Base-by-base conservation (phyloP, 495 filamentous ascomycete genomes). In the Mycothermus thermophilus region DNA sequence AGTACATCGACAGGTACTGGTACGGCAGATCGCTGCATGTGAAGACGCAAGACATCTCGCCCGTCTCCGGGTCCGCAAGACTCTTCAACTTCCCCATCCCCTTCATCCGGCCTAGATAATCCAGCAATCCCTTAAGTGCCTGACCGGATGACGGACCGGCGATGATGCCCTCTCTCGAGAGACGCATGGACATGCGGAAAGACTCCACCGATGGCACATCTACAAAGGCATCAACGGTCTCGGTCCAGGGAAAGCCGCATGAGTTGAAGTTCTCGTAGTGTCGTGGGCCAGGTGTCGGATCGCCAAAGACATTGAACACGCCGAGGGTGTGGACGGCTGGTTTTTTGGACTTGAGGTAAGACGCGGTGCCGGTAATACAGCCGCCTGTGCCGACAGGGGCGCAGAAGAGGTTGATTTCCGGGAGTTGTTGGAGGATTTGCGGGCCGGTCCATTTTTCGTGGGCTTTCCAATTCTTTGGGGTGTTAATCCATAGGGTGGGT, bases 21-120 rank as follows among this genome's bases (percentile, higher is more conserved):
- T 78, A 76, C 8, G 74, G 74, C 15, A 78, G 50, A 42, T 78
- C 74, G 23, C 69, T 72, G 51, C 69, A 74, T 9, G 72, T 47
- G 47, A 78, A 77, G 4, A 76, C 73, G 35, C 65, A 71, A 32
- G 67, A 58, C n/a, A 64, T 60, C 32, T 63, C 53, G 1, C 64
- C 66, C 16, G 48, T 48, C 12, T 59, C 57, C 0, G 52, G 50
- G 1, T 63, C 66, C 4, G 63, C 60, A 1, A 73, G 33, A 22
- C 67, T 56, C 8, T 41, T 20, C 1, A 74, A 43, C 1, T 52
- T 59, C 3, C 63, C 68, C 0, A 52, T 55, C 0, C 41, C 38
- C 48, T 73, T 74, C 19, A 52, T 54, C 34, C 60, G 66, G 22
- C 56, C 57, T 5, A 76, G 41, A 50, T 60, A 68, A 24, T 69